Evolutionary conservation across 2,329 filamentous ascomycete genomes (phyloP).

Genomic region (Penicillium sclerotigenum): DNA sequence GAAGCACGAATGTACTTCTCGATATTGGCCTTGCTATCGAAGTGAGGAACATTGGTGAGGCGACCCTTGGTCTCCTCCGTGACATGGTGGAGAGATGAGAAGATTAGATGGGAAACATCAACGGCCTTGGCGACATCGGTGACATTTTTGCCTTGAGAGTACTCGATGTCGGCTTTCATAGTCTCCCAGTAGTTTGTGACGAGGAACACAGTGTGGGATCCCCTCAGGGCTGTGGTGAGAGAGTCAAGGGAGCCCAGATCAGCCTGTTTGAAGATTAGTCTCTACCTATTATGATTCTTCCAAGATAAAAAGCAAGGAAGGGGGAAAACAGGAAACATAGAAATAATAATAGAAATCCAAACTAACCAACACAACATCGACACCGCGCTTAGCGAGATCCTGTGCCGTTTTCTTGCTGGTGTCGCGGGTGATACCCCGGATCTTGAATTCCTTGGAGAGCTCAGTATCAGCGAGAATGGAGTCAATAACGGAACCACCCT

Average conservation of each 20-base stretch:
- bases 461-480: constrained; percentile 44
- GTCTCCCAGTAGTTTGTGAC: constrained; percentile 17
- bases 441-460: constrained; percentile 47
- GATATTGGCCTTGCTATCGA: background rate
- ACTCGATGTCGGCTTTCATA: constrained; percentile 5
- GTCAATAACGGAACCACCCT: constrained; percentile 7
- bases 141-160: constrained; percentile 11
- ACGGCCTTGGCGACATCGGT: constrained; percentile 8
- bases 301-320: background rate
- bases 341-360: background rate
- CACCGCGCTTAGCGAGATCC: constrained; percentile 28
- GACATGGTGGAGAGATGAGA: constrained; percentile 8
- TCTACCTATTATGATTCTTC: background rate
- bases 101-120: constrained; percentile 13
- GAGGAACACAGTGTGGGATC: constrained; percentile 13
- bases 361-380: constrained; percentile 35
- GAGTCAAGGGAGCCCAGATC: constrained; percentile 4
- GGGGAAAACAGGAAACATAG: background rate
- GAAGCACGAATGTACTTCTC: background rate
- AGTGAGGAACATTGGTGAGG: background rate
- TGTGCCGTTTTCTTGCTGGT: constrained; percentile 30
- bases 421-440: constrained; percentile 54
- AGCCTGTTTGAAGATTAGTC: background rate
- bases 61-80: background rate
- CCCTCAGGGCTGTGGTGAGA: constrained; percentile 4